Evolutionary conservation across 306 rosid species (phyloP).

Genomic region (Bauhinia variegata): DNA sequence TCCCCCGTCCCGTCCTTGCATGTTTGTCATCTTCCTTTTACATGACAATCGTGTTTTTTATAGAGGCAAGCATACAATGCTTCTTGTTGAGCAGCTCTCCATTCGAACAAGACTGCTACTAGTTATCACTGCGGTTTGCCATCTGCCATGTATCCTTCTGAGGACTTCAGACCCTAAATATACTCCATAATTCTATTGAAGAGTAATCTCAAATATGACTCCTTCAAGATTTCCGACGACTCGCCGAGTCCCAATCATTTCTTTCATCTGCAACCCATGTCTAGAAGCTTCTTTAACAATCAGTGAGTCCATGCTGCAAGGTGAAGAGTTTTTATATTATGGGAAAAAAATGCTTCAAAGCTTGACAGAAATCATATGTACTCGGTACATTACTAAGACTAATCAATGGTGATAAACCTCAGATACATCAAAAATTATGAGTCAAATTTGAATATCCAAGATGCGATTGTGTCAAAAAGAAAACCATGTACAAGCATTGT

Average conservation of each 20-base stretch:
- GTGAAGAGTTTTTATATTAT: constrained; percentile 2
- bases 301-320: constrained; percentile 73
- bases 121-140: background rate
- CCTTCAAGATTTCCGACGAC: constrained; percentile 71
- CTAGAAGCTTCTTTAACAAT: constrained; percentile 59
- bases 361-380: constrained; percentile 13
- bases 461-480: background rate
- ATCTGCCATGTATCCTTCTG: constrained; percentile 4
- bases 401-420: constrained; percentile 7
- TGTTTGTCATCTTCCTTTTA: too few relatives aligned
- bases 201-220: constrained; percentile 70
- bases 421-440: constrained; percentile 18
- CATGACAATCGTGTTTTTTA: too few relatives aligned
- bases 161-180: constrained; percentile 3
- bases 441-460: constrained; percentile 20
- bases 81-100: too few relatives aligned
- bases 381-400: background rate
- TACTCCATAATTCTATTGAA: constrained; percentile 39
- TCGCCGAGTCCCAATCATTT: constrained; percentile 64
- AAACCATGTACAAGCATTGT: constrained; percentile 16
- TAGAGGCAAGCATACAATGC: too few relatives aligned
- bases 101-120: too few relatives aligned
- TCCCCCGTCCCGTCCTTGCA: too few relatives aligned
- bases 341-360: background rate
- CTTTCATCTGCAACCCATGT: constrained; percentile 67